These are phyloP conservation scores for Lactarius quietus DNA, from an alignment of 768 basidiomycete species.

Conservation along the genomic window DNA sequence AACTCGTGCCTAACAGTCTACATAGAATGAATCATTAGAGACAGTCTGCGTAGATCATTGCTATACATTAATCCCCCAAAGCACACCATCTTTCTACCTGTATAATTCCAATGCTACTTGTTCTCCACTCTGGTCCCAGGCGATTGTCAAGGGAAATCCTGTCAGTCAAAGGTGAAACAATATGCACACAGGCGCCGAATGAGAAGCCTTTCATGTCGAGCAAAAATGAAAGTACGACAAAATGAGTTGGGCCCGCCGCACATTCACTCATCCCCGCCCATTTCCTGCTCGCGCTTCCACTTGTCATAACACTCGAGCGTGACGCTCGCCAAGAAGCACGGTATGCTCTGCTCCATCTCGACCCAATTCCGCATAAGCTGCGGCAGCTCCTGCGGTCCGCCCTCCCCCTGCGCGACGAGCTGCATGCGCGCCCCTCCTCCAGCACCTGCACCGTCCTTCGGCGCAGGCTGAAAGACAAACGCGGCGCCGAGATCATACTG, in stretches of 20 bases:
- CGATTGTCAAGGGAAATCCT: too few species aligned
- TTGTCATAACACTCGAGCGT: constrained; percentile 87
- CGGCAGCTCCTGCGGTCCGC: constrained; percentile 69
- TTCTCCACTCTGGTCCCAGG: not conserved
- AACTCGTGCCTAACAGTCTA: not conserved
- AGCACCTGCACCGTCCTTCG: constrained; percentile 31
- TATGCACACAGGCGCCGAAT: not conserved
- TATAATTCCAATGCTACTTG: not conserved
- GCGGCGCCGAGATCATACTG: constrained; percentile 83
- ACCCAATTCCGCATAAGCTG: constrained; percentile 85
- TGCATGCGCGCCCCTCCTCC: constrained; percentile 55
- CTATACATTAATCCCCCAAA: not conserved
- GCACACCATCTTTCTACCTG: not conserved
- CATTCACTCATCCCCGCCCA: not conserved
- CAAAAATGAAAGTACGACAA: not conserved
- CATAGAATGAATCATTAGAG: not conserved
- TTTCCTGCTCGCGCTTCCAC: constrained; percentile 42
- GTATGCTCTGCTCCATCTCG: constrained; percentile 77
- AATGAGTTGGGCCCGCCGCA: not conserved
- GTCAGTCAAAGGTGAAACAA: not conserved
- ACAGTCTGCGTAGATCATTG: not conserved
- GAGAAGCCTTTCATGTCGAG: not conserved
- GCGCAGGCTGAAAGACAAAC: constrained; percentile 76
- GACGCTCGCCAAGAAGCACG: constrained; percentile 85
- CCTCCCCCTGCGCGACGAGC: constrained; percentile 68